A percentile compares a stretch with the other conserved stretches of the same genome.
phyloP scores from a whole-genome alignment of 2,329 filamentous ascomycete species.

The Claviceps fusiformis region DNA sequence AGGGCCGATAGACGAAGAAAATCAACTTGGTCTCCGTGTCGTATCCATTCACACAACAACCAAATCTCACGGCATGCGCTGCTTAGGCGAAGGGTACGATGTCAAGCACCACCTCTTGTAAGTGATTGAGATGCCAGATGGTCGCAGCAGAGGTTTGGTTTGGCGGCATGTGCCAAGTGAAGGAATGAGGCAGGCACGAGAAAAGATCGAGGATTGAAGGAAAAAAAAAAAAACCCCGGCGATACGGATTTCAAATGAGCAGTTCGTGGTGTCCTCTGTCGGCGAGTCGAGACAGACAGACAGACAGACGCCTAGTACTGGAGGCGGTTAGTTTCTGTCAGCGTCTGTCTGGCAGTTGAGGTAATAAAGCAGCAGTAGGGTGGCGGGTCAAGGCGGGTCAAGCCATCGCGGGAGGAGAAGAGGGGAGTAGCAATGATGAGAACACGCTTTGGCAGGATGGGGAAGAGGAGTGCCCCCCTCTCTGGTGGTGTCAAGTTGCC shows the following conservation, averaged over 20 bases:
- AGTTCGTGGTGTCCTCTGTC: too few species aligned
- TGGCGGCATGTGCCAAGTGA: not conserved
- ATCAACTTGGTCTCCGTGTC: not conserved
- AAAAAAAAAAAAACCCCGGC: not conserved
- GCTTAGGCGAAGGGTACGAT: not conserved
- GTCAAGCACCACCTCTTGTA: not conserved
- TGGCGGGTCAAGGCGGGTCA: not conserved
- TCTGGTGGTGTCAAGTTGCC: not conserved
- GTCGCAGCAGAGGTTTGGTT: not conserved
- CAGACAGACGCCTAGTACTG: too few species aligned
- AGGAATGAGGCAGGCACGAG: not conserved
- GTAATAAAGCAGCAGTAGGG: too few species aligned
- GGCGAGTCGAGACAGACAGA: too few species aligned
- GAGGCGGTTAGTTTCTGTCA: not conserved
- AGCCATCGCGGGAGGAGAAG: not conserved
- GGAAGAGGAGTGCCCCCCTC: not conserved
- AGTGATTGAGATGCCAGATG: not conserved
- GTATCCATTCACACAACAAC: slow-evolving; percentile 4
- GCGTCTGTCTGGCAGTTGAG: too few species aligned
- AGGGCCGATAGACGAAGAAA: not conserved
- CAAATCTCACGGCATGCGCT: not conserved
- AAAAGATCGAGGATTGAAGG: too few species aligned
- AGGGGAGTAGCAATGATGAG: too few species aligned
- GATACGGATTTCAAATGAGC: not conserved
- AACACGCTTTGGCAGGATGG: not conserved